These are phyloP conservation scores for Tagetes erecta DNA, from an alignment of 129 eudicot species.

Conservation along the genomic window DNA sequence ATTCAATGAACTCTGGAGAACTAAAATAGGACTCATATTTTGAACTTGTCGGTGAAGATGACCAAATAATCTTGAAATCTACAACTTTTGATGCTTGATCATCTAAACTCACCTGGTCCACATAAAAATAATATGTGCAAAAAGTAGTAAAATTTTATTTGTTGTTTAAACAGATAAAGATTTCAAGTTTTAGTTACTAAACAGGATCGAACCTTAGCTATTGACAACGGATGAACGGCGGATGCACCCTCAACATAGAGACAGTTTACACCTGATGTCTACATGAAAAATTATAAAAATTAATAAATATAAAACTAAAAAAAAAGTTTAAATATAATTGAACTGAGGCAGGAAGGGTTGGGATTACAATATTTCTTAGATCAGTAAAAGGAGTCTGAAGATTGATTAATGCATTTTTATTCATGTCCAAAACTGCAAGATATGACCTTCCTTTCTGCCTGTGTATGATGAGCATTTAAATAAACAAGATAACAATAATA, in stretches of 20 bases:
- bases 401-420: constrained; percentile 34
- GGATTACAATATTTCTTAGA: constrained; percentile 48
- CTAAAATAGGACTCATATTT: constrained; percentile 47
- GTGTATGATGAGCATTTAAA: constrained; percentile 13
- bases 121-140: constrained; percentile 11
- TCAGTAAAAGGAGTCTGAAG: constrained; percentile 59
- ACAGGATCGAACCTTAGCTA: constrained; percentile 48
- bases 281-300: not conserved
- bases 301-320: not conserved
- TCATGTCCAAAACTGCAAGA: constrained; percentile 52
- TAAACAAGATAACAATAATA: not conserved
- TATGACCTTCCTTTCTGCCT: constrained; percentile 59
- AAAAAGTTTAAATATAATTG: not conserved
- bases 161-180: not conserved
- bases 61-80: constrained; percentile 48
- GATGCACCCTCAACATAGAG: constrained; percentile 69
- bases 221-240: constrained; percentile 46
- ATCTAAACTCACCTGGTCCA: constrained; percentile 43
- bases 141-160: not conserved
- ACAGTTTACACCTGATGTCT: constrained; percentile 37
- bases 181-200: not conserved
- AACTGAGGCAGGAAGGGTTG: not conserved
- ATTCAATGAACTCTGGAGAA: constrained; percentile 52
- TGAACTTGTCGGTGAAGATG: constrained; percentile 46
- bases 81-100: constrained; percentile 37